phyloP scores from a whole-genome alignment of 306 rosid species.

The Acacia crassicarpa region DNA sequence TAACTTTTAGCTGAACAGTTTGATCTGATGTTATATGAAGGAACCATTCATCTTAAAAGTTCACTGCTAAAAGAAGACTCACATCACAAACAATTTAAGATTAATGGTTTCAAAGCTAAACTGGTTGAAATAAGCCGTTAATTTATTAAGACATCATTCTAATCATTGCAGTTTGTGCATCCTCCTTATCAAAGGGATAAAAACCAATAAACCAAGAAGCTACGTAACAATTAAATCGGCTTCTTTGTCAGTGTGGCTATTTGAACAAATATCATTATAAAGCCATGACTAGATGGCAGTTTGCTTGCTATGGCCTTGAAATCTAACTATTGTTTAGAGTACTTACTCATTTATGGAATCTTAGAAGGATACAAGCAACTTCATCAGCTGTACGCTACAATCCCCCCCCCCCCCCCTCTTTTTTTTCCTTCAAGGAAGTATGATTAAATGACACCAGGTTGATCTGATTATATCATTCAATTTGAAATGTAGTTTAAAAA shows the following conservation, averaged over 20 bases:
- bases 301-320: constrained; percentile 12
- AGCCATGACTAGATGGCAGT: neutral
- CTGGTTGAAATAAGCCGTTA: neutral
- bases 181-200: neutral
- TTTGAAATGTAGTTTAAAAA: neutral
- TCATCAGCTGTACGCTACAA: neutral
- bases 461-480: neutral
- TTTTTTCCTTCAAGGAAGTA: neutral
- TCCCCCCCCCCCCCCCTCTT: too few species aligned
- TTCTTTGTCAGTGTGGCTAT: neutral
- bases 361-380: neutral
- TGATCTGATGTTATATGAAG: constrained; percentile 24
- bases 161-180: neutral
- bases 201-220: neutral
- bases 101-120: neutral
- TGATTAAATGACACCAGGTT: neutral
- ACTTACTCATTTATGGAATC: neutral
- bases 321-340: neutral
- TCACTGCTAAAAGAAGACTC: constrained; percentile 3
- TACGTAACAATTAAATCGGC: neutral
- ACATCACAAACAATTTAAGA: neutral
- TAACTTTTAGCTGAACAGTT: neutral
- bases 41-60: constrained; percentile 6
- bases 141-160: neutral
- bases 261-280: neutral